A percentile compares a stretch with the other conserved stretches of the same genome.
These are phyloP conservation scores for Serendipita sp. DNA, from an alignment of 768 basidiomycete species.

Conservation along the genomic window DNA sequence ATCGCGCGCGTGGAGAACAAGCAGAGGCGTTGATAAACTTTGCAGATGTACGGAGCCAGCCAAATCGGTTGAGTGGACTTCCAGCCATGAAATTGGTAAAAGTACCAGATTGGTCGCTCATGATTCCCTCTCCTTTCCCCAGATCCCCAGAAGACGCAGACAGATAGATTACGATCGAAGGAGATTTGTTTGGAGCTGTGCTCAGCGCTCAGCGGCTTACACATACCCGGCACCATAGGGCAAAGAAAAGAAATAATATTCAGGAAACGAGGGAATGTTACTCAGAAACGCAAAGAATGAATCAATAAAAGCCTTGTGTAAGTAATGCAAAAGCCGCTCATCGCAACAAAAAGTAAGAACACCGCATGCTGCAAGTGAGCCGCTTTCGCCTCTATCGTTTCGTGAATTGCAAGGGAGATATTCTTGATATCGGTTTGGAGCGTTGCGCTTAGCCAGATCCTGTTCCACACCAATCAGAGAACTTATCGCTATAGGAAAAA, in stretches of 20 bases:
- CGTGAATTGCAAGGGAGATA: not conserved
- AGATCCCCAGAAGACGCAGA: too few species aligned
- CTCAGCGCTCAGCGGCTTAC: too few species aligned
- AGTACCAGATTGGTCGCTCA: not conserved
- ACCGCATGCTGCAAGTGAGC: not conserved
- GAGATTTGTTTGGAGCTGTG: not conserved
- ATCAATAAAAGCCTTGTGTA: not conserved
- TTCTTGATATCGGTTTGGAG: not conserved
- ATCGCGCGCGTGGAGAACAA: slow-evolving; percentile 40
- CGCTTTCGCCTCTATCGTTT: not conserved
- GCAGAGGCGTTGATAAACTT: slow-evolving; percentile 61
- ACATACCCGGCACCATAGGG: not conserved
- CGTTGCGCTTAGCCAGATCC: slow-evolving; percentile 27
- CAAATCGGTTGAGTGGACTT: slow-evolving; percentile 59
- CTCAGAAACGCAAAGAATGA: not conserved
- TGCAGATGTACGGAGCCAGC: slow-evolving; percentile 63
- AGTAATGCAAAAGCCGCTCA: slow-evolving; percentile 4
- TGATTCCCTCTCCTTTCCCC: not conserved
- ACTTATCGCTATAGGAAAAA: not conserved
- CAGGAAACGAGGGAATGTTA: not conserved
- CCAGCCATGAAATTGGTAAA: slow-evolving; percentile 34
- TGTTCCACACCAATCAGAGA: slow-evolving; percentile 8
- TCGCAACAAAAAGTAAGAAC: not conserved
- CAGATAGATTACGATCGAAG: not conserved
- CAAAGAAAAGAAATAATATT: slow-evolving; percentile 5